Conservation (phyloP, 2,329 filamentous ascomycete species). For the Fusarium beomiforme region DNA sequence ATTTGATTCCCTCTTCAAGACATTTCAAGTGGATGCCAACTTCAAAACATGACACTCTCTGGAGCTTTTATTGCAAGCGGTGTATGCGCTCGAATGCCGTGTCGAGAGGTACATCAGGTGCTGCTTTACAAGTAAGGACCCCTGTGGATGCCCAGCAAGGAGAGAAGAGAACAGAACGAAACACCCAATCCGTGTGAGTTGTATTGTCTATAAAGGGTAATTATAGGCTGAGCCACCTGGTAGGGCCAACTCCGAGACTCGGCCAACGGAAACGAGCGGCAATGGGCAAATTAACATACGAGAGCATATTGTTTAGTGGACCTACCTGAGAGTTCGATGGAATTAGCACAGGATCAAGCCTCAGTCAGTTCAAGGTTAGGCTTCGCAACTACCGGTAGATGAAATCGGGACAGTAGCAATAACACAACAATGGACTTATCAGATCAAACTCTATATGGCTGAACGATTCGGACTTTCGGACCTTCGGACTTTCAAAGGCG, state of each 20-base stretch:
- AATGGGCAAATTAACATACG: constrained; percentile 26
- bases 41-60: background rate
- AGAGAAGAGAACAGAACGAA: background rate
- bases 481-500: background rate
- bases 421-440: constrained; percentile 3
- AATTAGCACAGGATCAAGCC: background rate
- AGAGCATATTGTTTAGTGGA: background rate
- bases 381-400: constrained; percentile 1
- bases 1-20: constrained; percentile 3
- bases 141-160: background rate
- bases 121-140: constrained; percentile 11
- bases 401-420: background rate
- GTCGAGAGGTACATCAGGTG: constrained; percentile 19
- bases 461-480: background rate
- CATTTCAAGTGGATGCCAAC: background rate
- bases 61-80: constrained; percentile 15
- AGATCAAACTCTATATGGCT: constrained; percentile 12
- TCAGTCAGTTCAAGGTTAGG: background rate
- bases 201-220: constrained; percentile 20
- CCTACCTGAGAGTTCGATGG: background rate
- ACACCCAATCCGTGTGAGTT: constrained; percentile 19
- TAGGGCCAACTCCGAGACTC: constrained; percentile 26
- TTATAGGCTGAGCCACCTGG: constrained; percentile 2
- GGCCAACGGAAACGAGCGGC: constrained; percentile 35
- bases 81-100: constrained; percentile 25